phyloP scores from a whole-genome alignment of 2,329 filamentous ascomycete genomes.

The Hypoxylon sp. region DNA sequence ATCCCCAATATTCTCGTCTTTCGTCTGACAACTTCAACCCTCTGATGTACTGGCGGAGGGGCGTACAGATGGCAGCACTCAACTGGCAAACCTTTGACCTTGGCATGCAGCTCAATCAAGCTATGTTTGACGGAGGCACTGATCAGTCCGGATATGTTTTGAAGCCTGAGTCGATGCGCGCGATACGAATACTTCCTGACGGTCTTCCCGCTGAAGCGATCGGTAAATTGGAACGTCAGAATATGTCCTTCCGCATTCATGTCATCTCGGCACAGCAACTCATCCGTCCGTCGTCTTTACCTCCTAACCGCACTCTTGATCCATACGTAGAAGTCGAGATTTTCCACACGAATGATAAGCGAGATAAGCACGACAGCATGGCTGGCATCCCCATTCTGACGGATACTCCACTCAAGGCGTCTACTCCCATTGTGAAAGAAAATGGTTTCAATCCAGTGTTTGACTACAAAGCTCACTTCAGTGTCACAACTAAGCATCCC shows the following conservation, averaged over 20 bases:
- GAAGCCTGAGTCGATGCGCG: conserved; percentile 88
- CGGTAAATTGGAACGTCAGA: conserved; percentile 81
- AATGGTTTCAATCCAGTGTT: conserved; percentile 97
- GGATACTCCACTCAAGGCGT: conserved; percentile 77
- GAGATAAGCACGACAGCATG: conserved; percentile 83
- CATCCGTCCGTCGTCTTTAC: conserved; percentile 81
- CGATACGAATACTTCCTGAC: conserved; percentile 72
- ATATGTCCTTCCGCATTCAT: conserved; percentile 86
- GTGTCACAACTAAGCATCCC: conserved; percentile 92
- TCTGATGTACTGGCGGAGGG: conserved; percentile 91
- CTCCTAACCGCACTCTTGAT: conserved; percentile 81
- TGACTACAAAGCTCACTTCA: conserved; percentile 82
- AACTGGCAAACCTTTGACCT: conserved; percentile 99
- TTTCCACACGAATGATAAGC: conserved; percentile 92
- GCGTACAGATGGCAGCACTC: conserved; percentile 96
- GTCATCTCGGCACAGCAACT: conserved; percentile 96
- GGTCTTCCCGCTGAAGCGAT: conserved; percentile 65
- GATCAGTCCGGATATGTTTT: conserved; percentile 93
- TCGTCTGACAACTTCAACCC: conserved; percentile 96
- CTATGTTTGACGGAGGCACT: conserved; percentile 93
- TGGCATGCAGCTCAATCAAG: conserved; percentile 95
- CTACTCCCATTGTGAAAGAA: conserved; percentile 83
- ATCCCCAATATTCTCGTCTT: conserved; percentile 85
- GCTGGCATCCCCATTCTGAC: conserved; percentile 63
- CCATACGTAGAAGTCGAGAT: conserved; percentile 96